Evolutionary conservation across 805 yeast species (phyloP).

Genomic region (Ogataea angusta): DNA sequence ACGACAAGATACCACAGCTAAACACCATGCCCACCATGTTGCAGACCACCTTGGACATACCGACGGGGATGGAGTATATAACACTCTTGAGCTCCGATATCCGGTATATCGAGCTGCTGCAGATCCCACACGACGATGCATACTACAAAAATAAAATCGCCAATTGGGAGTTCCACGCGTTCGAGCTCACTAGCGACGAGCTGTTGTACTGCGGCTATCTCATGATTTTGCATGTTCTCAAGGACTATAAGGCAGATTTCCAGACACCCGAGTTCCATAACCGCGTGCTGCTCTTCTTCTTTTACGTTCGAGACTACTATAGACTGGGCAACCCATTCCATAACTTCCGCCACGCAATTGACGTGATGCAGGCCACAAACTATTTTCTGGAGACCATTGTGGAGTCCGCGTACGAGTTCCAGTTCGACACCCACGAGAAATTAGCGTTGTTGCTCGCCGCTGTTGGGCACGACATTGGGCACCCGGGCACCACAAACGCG

Average conservation of each 20-base stretch:
- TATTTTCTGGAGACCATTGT: conserved; percentile 41
- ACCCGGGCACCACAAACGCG: conserved; percentile 91
- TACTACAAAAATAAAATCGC: conserved; percentile 38
- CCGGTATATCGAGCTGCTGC: conserved; percentile 28
- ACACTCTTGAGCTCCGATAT: conserved; percentile 26
- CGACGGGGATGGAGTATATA: background rate
- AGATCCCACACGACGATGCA: conserved; percentile 19
- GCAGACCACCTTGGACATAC: background rate
- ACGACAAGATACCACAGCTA: conserved; percentile 22
- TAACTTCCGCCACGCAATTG: conserved; percentile 93
- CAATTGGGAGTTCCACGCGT: conserved; percentile 71
- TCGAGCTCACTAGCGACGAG: conserved; percentile 61
- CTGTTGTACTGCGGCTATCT: conserved; percentile 55
- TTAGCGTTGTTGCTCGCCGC: conserved; percentile 74
- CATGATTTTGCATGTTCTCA: conserved; percentile 39
- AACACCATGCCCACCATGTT: conserved; percentile 36
- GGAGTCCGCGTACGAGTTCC: conserved; percentile 10
- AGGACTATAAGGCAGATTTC: background rate
- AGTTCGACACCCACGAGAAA: conserved; percentile 35
- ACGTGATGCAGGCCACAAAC: conserved; percentile 88
- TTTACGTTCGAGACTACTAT: conserved; percentile 73
- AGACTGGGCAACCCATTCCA: conserved; percentile 87
- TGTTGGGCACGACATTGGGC: conserved; percentile 93
- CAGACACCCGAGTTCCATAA: conserved; percentile 25
- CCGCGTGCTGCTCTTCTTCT: conserved; percentile 55